Evolutionary conservation across 1,284 basidiomycete species (phyloP).

Genomic region (Ceratobasidium sp.): DNA sequence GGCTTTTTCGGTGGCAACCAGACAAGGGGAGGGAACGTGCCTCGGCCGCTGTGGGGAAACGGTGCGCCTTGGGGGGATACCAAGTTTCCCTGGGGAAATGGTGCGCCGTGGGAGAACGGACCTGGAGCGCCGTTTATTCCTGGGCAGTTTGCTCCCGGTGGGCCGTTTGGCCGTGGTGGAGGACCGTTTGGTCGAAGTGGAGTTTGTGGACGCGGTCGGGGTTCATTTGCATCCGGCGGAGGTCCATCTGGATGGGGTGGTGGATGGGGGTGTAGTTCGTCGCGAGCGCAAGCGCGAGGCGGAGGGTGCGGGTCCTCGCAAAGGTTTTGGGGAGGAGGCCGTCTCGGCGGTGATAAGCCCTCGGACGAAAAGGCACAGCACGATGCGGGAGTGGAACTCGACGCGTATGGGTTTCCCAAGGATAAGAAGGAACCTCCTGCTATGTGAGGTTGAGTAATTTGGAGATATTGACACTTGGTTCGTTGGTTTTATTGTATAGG

Average conservation of each 20-base stretch:
- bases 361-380: slow-evolving; percentile 13
- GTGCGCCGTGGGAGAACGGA: not conserved
- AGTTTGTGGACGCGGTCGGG: slow-evolving; percentile 14
- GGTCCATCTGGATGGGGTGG: not conserved
- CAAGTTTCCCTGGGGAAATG: not conserved
- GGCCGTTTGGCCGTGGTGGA: slow-evolving; percentile 15
- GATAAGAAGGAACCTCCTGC: slow-evolving; percentile 25
- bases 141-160: not conserved
- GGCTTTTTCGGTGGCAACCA: slow-evolving; percentile 16
- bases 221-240: not conserved
- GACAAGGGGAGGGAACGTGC: slow-evolving; percentile 6
- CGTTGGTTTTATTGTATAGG: too few relatives aligned
- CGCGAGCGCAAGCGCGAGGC: not conserved
- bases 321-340: not conserved
- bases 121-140: not conserved
- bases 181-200: slow-evolving; percentile 15
- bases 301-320: not conserved
- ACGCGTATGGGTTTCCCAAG: slow-evolving; percentile 15
- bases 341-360: not conserved
- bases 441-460: too few relatives aligned
- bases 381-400: not conserved
- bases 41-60: not conserved
- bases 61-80: not conserved
- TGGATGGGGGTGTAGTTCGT: not conserved
- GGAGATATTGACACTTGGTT: too few relatives aligned